Evolutionary conservation across 345 rosid genomes (phyloP), one percentile per base, ranked within the genome.

Genomic region (Litchi chinensis): DNA sequence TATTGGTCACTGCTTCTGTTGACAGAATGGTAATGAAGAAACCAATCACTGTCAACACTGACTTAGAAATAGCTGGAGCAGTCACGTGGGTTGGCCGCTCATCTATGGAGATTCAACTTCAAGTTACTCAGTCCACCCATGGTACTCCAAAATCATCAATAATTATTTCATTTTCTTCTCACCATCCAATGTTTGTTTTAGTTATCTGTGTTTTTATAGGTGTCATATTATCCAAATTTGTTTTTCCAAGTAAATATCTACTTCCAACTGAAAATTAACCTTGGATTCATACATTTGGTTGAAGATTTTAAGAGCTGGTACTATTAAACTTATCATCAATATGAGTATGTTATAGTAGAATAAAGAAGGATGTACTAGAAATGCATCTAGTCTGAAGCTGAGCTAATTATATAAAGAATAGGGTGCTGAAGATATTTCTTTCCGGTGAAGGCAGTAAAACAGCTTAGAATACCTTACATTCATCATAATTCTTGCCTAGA

Each of bases 71-170:
- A 48, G 87, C 75, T 15, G 97, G 95, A 16, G 93, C 94, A 68
- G 98, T 95, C 77, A 92, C 91, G 0, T 93, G 97, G 98, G 95
- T 95, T 43, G 98, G 98, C 37, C 84, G 95, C 65, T 93, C 98
- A 0, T 92, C 97, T 24, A 89, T 95, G 95, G 95, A 93, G 89
- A 93, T 95, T 87, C 93, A 92, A 18, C 69, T 95, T 81, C 91
- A 92, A 86, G 97, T 95, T 41, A 80, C 81, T 81, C 97, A 94
- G 65, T 63, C 85, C 63, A 73, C 79, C 12, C 80, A 80, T 88
- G 95, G 97, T 93, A 83, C 75, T 70, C 43, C 68, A 5, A 44
- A 21, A 21, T 28, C 65, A 15, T 44, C 50, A 10, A 6, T 41
- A 18, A 11, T 7, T 28, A 19, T 39, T 65, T 73, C 32, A 24